Conservation (phyloP, 1,284 basidiomycete species). For the Cronartium ribicola region DNA sequence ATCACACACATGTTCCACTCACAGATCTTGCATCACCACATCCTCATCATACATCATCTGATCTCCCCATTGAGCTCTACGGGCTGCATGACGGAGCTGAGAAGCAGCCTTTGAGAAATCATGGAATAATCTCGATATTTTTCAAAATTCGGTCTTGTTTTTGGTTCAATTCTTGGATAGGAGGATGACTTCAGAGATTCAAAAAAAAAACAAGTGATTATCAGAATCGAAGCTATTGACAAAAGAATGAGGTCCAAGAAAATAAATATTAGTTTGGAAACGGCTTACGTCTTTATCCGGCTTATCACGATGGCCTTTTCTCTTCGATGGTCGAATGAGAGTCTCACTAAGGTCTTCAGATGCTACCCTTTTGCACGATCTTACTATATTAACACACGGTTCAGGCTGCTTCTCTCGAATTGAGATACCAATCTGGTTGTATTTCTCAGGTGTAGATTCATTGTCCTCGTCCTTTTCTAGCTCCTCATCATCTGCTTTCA, state of each 20-base stretch:
- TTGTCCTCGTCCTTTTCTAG: background rate
- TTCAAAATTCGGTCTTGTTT: conserved; percentile 23
- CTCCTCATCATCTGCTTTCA: conserved; percentile 10
- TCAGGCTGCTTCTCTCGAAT: background rate
- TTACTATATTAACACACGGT: background rate
- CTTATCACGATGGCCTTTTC: background rate
- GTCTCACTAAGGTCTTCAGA: background rate
- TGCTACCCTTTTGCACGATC: background rate
- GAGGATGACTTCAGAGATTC: background rate
- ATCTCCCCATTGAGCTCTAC: no score
- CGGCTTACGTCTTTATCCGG: background rate
- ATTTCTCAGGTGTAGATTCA: background rate
- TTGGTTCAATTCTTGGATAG: conserved; percentile 28
- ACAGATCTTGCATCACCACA: no score
- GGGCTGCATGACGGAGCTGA: no score
- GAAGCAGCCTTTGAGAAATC: no score
- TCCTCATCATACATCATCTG: no score
- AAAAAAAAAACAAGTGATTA: no score
- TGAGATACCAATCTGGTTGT: background rate
- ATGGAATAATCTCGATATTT: no score
- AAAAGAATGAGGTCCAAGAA: background rate
- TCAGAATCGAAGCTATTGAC: background rate
- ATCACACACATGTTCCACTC: no score
- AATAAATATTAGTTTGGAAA: no score
- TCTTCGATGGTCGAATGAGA: background rate